These are phyloP conservation scores for Amanita pallidorosea DNA, from an alignment of 768 basidiomycete genomes.

Conservation along the genomic window DNA sequence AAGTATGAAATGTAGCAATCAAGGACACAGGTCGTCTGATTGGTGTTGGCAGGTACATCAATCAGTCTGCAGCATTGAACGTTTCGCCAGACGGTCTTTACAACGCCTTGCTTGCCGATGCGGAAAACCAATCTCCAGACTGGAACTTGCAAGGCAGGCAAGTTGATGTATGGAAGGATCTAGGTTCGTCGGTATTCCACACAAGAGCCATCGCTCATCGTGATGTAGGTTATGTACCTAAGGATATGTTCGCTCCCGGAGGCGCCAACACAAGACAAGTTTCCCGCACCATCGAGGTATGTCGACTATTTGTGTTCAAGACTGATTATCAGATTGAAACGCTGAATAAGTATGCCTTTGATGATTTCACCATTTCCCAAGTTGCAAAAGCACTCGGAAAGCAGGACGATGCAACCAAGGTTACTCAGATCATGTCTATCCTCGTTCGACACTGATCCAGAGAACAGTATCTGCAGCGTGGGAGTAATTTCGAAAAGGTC, in stretches of 20 bases:
- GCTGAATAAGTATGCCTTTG: slow-evolving; percentile 43
- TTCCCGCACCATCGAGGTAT: slow-evolving; percentile 46
- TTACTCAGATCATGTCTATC: slow-evolving; percentile 10
- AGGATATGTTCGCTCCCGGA: slow-evolving; percentile 30
- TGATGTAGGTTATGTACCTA: slow-evolving; percentile 25
- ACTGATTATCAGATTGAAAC: not conserved
- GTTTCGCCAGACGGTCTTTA: slow-evolving; percentile 43
- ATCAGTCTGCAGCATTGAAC: slow-evolving; percentile 34
- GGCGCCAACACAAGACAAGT: slow-evolving; percentile 55
- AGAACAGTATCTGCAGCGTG: slow-evolving; percentile 40
- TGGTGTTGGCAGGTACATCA: slow-evolving; percentile 28
- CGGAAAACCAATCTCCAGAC: slow-evolving; percentile 44
- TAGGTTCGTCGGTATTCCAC: not conserved
- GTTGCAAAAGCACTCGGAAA: slow-evolving; percentile 46
- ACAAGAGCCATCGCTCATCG: not conserved
- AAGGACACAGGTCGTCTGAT: not conserved
- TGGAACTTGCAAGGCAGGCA: slow-evolving; percentile 59
- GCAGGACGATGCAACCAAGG: slow-evolving; percentile 39
- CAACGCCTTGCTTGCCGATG: slow-evolving; percentile 46
- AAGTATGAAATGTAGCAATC: slow-evolving; percentile 24
- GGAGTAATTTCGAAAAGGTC: slow-evolving; percentile 45
- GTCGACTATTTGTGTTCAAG: not conserved
- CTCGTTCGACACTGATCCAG: not conserved
- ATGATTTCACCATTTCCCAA: slow-evolving; percentile 55
- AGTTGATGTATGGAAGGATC: slow-evolving; percentile 39